phyloP scores from a whole-genome alignment of 2,329 filamentous ascomycete genomes.

The Trichocomaceae sp. region DNA sequence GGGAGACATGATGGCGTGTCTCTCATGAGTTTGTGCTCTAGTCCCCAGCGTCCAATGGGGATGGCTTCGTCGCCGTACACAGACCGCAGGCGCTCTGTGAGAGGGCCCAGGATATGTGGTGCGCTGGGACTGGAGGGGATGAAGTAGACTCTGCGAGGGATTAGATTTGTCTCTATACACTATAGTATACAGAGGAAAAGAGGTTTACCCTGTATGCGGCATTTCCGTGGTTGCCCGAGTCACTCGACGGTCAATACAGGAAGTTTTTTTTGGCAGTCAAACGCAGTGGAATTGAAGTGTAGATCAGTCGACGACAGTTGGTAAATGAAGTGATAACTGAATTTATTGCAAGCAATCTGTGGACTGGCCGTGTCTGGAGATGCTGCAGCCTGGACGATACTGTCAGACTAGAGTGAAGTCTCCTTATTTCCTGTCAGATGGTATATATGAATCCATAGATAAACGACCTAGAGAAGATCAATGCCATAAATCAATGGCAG shows the following conservation, averaged over 20 bases:
- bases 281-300: background rate
- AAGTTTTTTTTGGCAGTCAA: background rate
- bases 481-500: no score
- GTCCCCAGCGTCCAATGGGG: conserved; percentile 33
- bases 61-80: conserved; percentile 30
- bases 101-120: conserved; percentile 27
- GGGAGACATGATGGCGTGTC: conserved; percentile 38
- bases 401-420: no score
- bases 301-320: background rate
- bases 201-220: conserved; percentile 1
- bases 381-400: no score
- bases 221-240: background rate
- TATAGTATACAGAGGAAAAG: background rate
- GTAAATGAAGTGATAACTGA: no score
- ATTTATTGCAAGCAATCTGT: no score
- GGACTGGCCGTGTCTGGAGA: no score
- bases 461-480: no score
- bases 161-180: background rate
- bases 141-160: conserved; percentile 33
- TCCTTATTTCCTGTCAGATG: no score
- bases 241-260: background rate
- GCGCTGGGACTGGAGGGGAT: conserved; percentile 37
- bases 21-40: conserved; percentile 39
- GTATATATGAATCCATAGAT: no score
- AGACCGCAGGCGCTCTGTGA: conserved; percentile 35